phyloP scores from a whole-genome alignment of 2,329 filamentous ascomycete species.

The Gyromitra esculenta region DNA sequence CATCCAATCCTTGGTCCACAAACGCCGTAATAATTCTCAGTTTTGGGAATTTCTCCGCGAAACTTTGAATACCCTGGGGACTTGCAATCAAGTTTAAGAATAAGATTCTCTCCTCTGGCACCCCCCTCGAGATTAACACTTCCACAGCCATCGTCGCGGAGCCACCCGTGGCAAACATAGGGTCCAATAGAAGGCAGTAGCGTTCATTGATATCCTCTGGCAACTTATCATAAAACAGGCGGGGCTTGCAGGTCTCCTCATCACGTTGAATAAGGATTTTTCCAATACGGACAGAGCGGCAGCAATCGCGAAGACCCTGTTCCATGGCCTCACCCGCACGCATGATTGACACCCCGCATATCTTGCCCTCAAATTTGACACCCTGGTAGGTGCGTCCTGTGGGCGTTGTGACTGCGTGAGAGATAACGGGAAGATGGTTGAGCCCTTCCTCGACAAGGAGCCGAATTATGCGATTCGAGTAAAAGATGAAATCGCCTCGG shows the following conservation, averaged over 20 bases:
- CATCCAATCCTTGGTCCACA: constrained; percentile 93
- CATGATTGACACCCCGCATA: constrained; percentile 99
- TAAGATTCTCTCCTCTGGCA: constrained; percentile 92
- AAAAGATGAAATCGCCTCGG: constrained; percentile 98
- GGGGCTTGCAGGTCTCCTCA: constrained; percentile 90
- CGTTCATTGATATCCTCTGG: constrained; percentile 90
- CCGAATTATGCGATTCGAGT: constrained; percentile 97
- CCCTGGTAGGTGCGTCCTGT: constrained; percentile 88
- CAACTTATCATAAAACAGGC: constrained; percentile 97
- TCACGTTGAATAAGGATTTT: constrained; percentile 98
- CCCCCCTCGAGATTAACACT: constrained; percentile 86
- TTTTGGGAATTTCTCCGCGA: constrained; percentile 87
- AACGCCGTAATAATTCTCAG: constrained; percentile 94
- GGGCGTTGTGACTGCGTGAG: constrained; percentile 88
- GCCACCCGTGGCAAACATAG: constrained; percentile 99
- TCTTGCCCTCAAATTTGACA: constrained; percentile 96
- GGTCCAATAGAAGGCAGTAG: constrained; percentile 93
- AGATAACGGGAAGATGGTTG: constrained; percentile 92
- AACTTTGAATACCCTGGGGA: constrained; percentile 87
- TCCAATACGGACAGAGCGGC: constrained; percentile 94
- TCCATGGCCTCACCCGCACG: constrained; percentile 98
- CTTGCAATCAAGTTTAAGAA: constrained; percentile 99
- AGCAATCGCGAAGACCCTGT: constrained; percentile 94
- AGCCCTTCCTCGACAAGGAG: constrained; percentile 95
- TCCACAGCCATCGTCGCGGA: constrained; percentile 98